phyloP scores from a whole-genome alignment of 305 asterid genomes.

The Striga hermonthica region DNA sequence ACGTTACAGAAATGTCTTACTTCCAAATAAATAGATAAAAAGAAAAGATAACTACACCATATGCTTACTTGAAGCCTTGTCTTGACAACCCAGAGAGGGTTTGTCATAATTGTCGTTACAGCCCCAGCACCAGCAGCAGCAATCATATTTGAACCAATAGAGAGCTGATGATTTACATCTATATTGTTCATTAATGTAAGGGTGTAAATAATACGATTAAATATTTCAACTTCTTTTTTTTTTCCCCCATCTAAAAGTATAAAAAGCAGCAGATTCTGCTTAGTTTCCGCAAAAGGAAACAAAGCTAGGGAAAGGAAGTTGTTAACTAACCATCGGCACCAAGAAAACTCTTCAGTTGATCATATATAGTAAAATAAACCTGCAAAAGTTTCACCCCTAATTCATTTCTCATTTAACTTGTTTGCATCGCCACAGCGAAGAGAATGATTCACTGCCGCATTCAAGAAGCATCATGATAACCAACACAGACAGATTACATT shows the following conservation, averaged over 20 bases:
- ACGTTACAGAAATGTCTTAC: not conserved
- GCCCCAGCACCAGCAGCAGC: slow-evolving; percentile 99
- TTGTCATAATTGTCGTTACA: slow-evolving; percentile 79
- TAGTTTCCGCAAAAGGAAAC: not conserved
- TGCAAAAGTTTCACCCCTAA: slow-evolving; percentile 37
- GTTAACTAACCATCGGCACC: slow-evolving; percentile 70
- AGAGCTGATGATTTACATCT: slow-evolving; percentile 77
- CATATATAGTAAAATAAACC: slow-evolving; percentile 87
- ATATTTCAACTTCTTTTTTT: not conserved
- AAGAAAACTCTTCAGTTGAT: slow-evolving; percentile 66
- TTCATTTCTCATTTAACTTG: slow-evolving; percentile 21
- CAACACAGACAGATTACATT: not conserved
- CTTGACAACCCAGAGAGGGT: slow-evolving; percentile 99
- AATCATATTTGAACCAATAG: slow-evolving; percentile 80
- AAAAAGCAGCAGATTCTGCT: not conserved
- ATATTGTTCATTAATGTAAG: slow-evolving; percentile 33
- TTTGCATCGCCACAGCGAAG: slow-evolving; percentile 5
- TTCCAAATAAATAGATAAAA: not conserved
- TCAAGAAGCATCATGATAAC: slow-evolving; percentile 23
- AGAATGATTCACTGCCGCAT: slow-evolving; percentile 7
- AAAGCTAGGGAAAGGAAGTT: slow-evolving; percentile 13
- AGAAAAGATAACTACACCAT: slow-evolving; percentile 6
- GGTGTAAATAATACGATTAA: not conserved
- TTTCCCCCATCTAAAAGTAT: slow-evolving; percentile 1
- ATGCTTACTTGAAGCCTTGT: slow-evolving; percentile 80